phyloP scores from a whole-genome alignment of 73 alveolate genomes.

The Symbiodinium natans region DNA sequence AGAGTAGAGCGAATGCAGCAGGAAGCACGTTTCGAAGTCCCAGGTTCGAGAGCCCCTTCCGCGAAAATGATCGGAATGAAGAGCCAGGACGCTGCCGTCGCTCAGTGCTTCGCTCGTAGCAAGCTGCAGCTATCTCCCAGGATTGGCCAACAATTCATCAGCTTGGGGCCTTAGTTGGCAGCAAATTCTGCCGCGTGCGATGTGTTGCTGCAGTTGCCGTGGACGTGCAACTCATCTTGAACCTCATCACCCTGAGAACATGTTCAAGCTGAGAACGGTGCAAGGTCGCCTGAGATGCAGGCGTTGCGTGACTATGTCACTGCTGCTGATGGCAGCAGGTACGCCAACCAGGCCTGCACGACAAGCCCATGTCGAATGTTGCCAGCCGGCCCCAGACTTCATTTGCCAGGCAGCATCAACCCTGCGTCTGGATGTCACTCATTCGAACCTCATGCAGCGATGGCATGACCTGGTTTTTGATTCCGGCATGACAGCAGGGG shows the following conservation, averaged over 20 bases:
- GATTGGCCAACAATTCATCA: constrained; percentile 76
- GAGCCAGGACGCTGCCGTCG: not conserved
- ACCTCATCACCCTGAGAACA: not conserved
- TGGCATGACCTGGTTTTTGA: constrained; percentile 77
- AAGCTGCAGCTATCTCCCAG: not conserved
- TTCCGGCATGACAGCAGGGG: constrained; percentile 50
- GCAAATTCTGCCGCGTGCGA: no score
- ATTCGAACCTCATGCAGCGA: constrained; percentile 71
- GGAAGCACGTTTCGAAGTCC: not conserved
- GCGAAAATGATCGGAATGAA: not conserved
- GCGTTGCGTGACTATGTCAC: constrained; percentile 70
- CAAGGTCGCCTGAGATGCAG: constrained; percentile 71
- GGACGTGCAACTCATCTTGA: no score
- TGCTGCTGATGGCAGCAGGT: constrained; percentile 61
- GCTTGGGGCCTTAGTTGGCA: constrained; percentile 2
- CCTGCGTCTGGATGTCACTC: constrained; percentile 72
- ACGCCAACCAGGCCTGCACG: constrained; percentile 33
- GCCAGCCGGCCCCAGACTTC: no score
- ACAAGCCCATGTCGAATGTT: no score
- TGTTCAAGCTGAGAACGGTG: not conserved
- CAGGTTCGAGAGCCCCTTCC: no score
- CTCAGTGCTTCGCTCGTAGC: no score
- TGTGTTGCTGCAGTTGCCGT: no score
- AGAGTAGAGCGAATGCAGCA: no score
- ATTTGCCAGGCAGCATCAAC: constrained; percentile 54